Conservation (phyloP, 805 yeast species). For the Yamadazyma scolyti region DNA sequence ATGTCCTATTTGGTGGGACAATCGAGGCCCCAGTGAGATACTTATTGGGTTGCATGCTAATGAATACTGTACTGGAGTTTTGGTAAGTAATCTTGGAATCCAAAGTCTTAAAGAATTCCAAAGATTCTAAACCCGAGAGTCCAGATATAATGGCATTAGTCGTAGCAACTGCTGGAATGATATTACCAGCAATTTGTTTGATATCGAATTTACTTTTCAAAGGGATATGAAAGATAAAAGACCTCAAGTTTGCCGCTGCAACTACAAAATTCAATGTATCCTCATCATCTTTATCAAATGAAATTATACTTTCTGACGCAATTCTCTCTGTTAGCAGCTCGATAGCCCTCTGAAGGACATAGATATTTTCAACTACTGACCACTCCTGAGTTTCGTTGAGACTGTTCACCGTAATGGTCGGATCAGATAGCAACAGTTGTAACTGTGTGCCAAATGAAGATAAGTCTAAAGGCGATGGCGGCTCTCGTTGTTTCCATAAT, state of each 20-base stretch:
- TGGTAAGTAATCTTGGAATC: constrained; percentile 2
- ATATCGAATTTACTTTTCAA: constrained; percentile 76
- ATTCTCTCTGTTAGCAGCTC: constrained; percentile 49
- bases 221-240: constrained; percentile 66
- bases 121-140: constrained; percentile 69
- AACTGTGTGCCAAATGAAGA: constrained; percentile 16
- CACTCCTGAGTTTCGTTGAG: constrained; percentile 51
- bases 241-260: constrained; percentile 78
- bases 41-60: constrained; percentile 50
- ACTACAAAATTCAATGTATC: constrained; percentile 87
- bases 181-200: constrained; percentile 95
- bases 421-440: not conserved
- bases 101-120: constrained; percentile 41
- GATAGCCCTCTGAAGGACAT: constrained; percentile 51
- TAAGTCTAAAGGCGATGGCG: constrained; percentile 58
- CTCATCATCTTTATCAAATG: constrained; percentile 92
- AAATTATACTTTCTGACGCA: constrained; percentile 35
- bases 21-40: constrained; percentile 63
- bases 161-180: constrained; percentile 97
- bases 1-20: constrained; percentile 61
- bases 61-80: constrained; percentile 30
- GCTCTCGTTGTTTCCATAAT: constrained; percentile 69
- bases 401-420: constrained; percentile 15
- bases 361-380: constrained; percentile 60
- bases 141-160: constrained; percentile 96